These are phyloP conservation scores for Xylaria bambusicola DNA, from an alignment of 495 filamentous ascomycete genomes.

Conservation along the genomic window DNA sequence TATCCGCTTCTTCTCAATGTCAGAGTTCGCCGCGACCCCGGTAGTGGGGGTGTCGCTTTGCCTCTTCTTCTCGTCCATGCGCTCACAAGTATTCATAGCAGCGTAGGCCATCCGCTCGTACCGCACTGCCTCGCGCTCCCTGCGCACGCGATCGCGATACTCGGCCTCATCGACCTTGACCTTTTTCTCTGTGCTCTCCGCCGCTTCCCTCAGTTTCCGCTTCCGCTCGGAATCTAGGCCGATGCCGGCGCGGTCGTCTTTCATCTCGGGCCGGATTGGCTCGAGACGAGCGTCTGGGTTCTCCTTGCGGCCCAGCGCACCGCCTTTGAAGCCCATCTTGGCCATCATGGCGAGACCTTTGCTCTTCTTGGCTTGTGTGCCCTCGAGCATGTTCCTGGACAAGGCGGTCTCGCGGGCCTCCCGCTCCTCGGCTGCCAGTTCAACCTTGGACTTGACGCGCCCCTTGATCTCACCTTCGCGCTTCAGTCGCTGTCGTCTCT, in stretches of 20 bases:
- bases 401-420: constrained; percentile 74
- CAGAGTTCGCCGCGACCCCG: too few species aligned
- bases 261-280: constrained; percentile 45
- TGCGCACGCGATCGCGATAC: constrained; percentile 71
- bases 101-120: constrained; percentile 66
- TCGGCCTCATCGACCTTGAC: constrained; percentile 70
- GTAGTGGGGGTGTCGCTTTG: too few species aligned
- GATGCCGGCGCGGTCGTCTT: constrained; percentile 84
- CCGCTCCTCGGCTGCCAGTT: constrained; percentile 69
- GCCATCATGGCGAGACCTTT: constrained; percentile 97
- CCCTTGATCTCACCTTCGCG: constrained; percentile 62
- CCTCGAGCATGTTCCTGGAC: constrained; percentile 61
- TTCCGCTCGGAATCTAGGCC: constrained; percentile 82
- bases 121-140: constrained; percentile 71
- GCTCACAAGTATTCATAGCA: constrained; percentile 81
- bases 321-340: constrained; percentile 87
- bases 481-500: constrained; percentile 55
- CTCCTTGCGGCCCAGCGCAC: constrained; percentile 64
- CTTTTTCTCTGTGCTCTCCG: constrained; percentile 55
- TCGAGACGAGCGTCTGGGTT: constrained; percentile 20
- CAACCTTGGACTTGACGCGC: constrained; percentile 75
- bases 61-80: constrained; percentile 57
- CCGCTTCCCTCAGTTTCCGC: constrained; percentile 71
- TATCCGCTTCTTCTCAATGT: constrained; percentile 50
- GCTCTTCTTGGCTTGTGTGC: constrained; percentile 48